Evolutionary conservation across 2,329 filamentous ascomycete genomes (phyloP).

Genomic region (Apiospora kogelbergensis): DNA sequence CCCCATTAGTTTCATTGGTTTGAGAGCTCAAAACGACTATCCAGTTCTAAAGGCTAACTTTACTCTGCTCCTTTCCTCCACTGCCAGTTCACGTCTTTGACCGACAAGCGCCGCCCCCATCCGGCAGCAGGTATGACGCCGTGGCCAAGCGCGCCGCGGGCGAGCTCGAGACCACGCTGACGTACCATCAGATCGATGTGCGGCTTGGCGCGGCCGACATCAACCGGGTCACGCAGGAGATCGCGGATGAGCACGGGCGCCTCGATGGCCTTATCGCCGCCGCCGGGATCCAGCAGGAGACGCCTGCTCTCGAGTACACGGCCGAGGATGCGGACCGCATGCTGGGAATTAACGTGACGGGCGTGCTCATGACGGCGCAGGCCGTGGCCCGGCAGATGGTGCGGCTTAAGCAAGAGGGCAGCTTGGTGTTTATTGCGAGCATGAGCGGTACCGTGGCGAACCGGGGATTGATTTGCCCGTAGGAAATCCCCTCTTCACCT

Average conservation of each 20-base stretch:
- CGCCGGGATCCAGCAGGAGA: slow-evolving; percentile 78
- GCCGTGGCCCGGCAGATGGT: slow-evolving; percentile 80
- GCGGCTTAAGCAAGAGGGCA: slow-evolving; percentile 55
- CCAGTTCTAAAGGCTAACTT: not conserved
- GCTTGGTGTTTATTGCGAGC: slow-evolving; percentile 67
- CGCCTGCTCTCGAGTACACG: slow-evolving; percentile 76
- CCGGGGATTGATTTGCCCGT: slow-evolving; percentile 60
- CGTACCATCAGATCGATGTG: slow-evolving; percentile 80
- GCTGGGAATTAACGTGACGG: slow-evolving; percentile 84
- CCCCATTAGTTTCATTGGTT: too few relatives aligned
- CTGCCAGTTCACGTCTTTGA: slow-evolving; percentile 64
- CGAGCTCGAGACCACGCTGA: slow-evolving; percentile 65
- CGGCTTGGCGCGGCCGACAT: slow-evolving; percentile 64
- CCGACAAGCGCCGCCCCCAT: slow-evolving; percentile 54
- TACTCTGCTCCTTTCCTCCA: not conserved
- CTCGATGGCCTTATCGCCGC: slow-evolving; percentile 76
- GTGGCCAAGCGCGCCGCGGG: slow-evolving; percentile 63
- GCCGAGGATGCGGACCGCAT: slow-evolving; percentile 75
- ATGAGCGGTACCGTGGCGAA: slow-evolving; percentile 71
- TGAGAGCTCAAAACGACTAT: not conserved
- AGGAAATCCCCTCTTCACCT: slow-evolving; percentile 27
- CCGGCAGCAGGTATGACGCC: slow-evolving; percentile 58
- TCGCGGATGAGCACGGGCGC: slow-evolving; percentile 68
- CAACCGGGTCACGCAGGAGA: slow-evolving; percentile 65
- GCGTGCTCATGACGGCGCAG: slow-evolving; percentile 81